Conservation (phyloP, 1,284 basidiomycete genomes). For the Paramarasmius palmivorus region DNA sequence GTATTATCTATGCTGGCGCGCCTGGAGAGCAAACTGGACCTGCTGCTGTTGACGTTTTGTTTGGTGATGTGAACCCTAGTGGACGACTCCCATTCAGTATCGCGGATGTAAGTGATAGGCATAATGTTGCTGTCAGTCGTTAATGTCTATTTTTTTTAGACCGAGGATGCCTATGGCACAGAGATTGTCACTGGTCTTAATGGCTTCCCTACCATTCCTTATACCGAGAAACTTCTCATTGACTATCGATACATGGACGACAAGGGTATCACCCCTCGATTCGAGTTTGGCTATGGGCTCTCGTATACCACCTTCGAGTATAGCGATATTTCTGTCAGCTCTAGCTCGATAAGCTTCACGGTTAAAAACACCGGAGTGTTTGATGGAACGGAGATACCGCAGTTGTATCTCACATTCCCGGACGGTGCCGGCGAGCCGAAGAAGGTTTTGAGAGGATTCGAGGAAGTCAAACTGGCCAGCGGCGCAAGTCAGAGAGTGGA, state of each 20-base stretch:
- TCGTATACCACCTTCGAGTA: conserved; percentile 79
- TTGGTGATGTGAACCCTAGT: conserved; percentile 56
- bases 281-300: conserved; percentile 79
- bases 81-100: conserved; percentile 66
- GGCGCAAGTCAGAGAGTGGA: conserved; percentile 14
- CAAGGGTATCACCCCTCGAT: conserved; percentile 51
- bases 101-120: conserved; percentile 39
- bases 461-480: conserved; percentile 17
- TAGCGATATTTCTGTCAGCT: conserved; percentile 41
- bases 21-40: conserved; percentile 70
- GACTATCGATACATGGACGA: conserved; percentile 78
- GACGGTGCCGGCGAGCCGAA: conserved; percentile 33
- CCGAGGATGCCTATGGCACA: conserved; percentile 40
- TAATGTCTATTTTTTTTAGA: conserved; percentile 20
- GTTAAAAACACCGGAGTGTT: conserved; percentile 52
- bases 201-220: conserved; percentile 44
- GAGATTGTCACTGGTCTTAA: conserved; percentile 38
- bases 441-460: conserved; percentile 39
- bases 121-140: conserved; percentile 14
- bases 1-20: conserved; percentile 58
- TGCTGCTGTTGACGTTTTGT: conserved; percentile 57
- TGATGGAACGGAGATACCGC: conserved; percentile 54
- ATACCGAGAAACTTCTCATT: conserved; percentile 47
- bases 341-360: conserved; percentile 43
- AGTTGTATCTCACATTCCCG: conserved; percentile 56